Evolutionary conservation across 345 rosid genomes (phyloP).

Genomic region (Iberis pinnata): DNA sequence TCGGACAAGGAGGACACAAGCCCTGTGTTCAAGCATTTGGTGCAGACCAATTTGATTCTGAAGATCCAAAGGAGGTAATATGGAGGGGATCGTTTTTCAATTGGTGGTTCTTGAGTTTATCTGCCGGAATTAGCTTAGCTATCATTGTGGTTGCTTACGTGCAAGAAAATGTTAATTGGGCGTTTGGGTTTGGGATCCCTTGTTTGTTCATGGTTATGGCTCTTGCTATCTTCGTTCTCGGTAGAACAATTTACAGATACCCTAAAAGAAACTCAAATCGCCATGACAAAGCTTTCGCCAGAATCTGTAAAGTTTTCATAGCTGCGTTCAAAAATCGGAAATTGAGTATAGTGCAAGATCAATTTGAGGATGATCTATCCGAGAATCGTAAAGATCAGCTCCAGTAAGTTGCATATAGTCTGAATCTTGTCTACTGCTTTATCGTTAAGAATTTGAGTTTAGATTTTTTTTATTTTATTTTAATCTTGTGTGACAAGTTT

Average conservation of each 20-base stretch:
- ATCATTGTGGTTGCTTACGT: slow-evolving; percentile 25
- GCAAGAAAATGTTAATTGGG: slow-evolving; percentile 28
- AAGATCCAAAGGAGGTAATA: slow-evolving; percentile 17
- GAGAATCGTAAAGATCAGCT: slow-evolving; percentile 4
- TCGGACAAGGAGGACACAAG: slow-evolving; percentile 31
- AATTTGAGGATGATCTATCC: slow-evolving; percentile 4
- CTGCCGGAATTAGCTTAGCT: slow-evolving; percentile 19
- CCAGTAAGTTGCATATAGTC: slow-evolving; percentile 2
- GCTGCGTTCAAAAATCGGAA: slow-evolving; percentile 24
- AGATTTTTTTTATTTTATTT: not conserved
- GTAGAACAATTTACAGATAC: slow-evolving; percentile 21
- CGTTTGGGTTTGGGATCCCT: slow-evolving; percentile 33
- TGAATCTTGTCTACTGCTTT: not conserved
- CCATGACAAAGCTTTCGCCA: slow-evolving; percentile 3
- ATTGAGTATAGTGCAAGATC: slow-evolving; percentile 7
- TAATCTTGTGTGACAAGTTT: slow-evolving; percentile 30
- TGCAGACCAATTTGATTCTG: slow-evolving; percentile 29
- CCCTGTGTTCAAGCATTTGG: slow-evolving; percentile 36
- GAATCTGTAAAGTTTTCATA: slow-evolving; percentile 26
- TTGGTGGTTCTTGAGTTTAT: slow-evolving; percentile 33
- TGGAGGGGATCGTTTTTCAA: slow-evolving; percentile 30
- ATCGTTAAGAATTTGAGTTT: not conserved
- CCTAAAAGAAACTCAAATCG: not conserved
- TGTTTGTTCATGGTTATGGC: slow-evolving; percentile 30
- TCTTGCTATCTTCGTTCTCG: slow-evolving; percentile 27